These are phyloP conservation scores for Solanum dulcamara DNA, from an alignment of 257 asterid species.

Conservation along the genomic window DNA sequence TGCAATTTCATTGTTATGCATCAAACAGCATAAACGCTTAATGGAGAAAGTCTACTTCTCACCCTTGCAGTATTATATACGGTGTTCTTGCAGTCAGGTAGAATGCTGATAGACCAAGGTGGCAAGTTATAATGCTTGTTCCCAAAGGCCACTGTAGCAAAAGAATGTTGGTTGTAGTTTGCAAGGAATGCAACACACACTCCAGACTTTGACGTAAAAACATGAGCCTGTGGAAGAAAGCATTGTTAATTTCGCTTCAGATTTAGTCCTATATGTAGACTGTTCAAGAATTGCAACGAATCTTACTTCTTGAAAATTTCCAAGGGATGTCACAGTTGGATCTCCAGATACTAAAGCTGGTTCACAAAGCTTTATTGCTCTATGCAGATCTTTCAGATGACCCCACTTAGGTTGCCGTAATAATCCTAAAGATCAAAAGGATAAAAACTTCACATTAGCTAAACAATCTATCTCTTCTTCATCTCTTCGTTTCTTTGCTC, in stretches of 20 bases:
- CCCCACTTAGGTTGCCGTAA: constrained; percentile 96
- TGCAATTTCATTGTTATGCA: neutral
- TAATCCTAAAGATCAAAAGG: constrained; percentile 32
- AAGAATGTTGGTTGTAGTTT: constrained; percentile 60
- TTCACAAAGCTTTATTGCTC: constrained; percentile 97
- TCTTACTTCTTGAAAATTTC: constrained; percentile 88
- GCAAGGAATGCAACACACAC: constrained; percentile 93
- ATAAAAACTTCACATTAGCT: neutral
- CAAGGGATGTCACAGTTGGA: constrained; percentile 68
- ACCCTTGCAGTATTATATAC: constrained; percentile 97
- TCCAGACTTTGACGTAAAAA: constrained; percentile 58
- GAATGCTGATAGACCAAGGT: constrained; percentile 98
- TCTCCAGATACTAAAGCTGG: constrained; percentile 75
- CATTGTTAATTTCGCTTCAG: neutral
- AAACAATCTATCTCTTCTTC: neutral
- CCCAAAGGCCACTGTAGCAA: constrained; percentile 61
- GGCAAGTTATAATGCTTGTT: constrained; percentile 76
- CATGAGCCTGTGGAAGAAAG: constrained; percentile 57
- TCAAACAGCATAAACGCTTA: neutral
- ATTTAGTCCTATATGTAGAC: neutral
- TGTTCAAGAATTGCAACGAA: neutral
- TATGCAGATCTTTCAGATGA: constrained; percentile 87
- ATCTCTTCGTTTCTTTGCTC: neutral
- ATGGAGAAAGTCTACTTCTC: constrained; percentile 10
- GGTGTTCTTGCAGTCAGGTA: constrained; percentile 91